Evolutionary conservation across 441 rosid genomes (phyloP).

Genomic region (Corymbia calophylla): DNA sequence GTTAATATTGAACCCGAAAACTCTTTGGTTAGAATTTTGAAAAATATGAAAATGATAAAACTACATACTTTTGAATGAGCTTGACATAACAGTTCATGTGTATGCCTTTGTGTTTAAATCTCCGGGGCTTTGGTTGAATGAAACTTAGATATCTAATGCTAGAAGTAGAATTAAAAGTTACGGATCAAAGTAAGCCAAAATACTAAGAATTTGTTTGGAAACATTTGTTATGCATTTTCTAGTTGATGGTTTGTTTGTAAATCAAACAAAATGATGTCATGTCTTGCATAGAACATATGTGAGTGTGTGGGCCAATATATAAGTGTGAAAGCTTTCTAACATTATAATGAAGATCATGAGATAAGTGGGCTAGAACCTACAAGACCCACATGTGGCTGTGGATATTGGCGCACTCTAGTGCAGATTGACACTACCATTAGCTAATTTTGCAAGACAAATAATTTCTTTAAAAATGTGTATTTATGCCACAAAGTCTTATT

Average conservation of each 20-base stretch:
- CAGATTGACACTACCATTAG: not conserved
- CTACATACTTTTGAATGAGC: not conserved
- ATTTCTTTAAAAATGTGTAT: too few species aligned
- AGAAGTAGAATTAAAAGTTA: not conserved
- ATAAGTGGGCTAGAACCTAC: rapidly evolving
- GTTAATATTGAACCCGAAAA: not conserved
- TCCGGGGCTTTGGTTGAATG: not conserved
- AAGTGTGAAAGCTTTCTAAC: too few species aligned
- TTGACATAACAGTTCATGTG: not conserved
- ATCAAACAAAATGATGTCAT: not conserved
- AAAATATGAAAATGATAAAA: not conserved
- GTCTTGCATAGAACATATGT: rapidly evolving
- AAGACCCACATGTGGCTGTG: rapidly evolving
- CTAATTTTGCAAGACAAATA: not conserved
- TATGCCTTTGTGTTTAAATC: not conserved
- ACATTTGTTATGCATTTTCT: rapidly evolving
- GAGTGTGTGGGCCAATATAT: rapidly evolving
- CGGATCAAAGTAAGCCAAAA: not conserved
- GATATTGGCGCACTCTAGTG: not conserved
- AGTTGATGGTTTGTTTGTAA: not conserved
- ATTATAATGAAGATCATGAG: rapidly evolving
- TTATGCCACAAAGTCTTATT: not conserved
- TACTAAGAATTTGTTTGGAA: not conserved
- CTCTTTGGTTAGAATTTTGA: not conserved
- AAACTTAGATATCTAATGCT: rapidly evolving